Base-by-base conservation (phyloP, 495 filamentous ascomycete genomes). In the Daldinia decipiens region DNA sequence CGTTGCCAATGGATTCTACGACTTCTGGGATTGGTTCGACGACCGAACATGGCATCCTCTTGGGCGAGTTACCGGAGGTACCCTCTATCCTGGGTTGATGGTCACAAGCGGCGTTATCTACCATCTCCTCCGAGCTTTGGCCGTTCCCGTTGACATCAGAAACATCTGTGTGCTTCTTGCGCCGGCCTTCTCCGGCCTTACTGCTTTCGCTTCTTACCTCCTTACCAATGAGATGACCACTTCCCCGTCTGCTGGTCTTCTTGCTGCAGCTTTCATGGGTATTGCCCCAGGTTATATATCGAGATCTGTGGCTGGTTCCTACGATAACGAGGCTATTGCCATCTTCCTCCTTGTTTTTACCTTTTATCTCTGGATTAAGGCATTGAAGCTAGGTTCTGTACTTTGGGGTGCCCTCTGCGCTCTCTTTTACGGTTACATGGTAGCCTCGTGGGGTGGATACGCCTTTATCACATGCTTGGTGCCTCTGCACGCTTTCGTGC, bases 1-100 rank as follows among this genome's bases (percentile, higher is more conserved):
- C 54, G 91, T 98, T 60, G 87, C 95, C 74, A 86, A 99, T 87
- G 96, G 96, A 65, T 98, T 99, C 82, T 96, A 97, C 80, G 93
- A 91, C 79, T 99, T 99, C 78, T 99, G 96, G 96, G 95, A 99
- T 82, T 99, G 96, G 96, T 99, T 99, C 77, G 96, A 99, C 83
- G 96, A 99, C 85, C 90, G 95, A 84, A 99, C 96, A 88, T 99
- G 96, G 96, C 95, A 99, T 82, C 96, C 96, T 67, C 91, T 99
- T 65, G 96, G 96, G 65, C 93, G 96, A 83, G 96, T 99, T 74
- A 99, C 96, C 64, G 96, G 96, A 81, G 96, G 96, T 75, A 99
- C 96, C 24, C 88, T 99, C 62, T 99, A 99, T 79, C 96, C 96
- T 19, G 96, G 96, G 74, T 87, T 99, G 69, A 99, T 99, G 96